Base-by-base conservation (phyloP, 2,329 filamentous ascomycete species). In the Penicillium hordei region DNA sequence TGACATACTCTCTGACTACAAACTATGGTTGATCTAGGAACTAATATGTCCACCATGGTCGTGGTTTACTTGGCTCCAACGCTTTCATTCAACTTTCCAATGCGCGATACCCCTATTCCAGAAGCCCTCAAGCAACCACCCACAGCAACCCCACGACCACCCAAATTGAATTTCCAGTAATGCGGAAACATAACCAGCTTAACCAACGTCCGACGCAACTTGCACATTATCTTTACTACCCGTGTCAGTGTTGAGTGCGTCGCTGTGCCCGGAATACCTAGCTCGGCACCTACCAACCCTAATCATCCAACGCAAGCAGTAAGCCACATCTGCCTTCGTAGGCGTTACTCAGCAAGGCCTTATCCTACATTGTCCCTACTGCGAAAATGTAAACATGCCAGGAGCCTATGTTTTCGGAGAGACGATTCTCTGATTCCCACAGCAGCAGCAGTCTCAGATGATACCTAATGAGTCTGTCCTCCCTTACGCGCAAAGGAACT, bases 1-100 rank as follows among this genome's bases (percentile, higher is more conserved):
- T 57, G 48, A 57, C 40, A 34, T 34, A 40, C 25, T n/a, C 27
- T 52, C 48, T 53, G 42, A 57, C 48, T 48, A 23, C 27, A n/a
- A 33, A 31, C 17, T 17, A 21, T 34, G 23, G 13, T 44, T 21
- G 40, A 57, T 57, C 25, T 57, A 57, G 54, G 54, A 39, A 42
- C 19, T 46, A 23, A 34, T 45, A 10, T 33, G 6, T 23, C 25
- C 31, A n/a, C n/a, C 23, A 31, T 54, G 5, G 8, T 12, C 25
- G 10, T 40, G 17, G 3, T 29, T 38, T 21, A 40, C 21, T 34
- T 33, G 33, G 8, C 48, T 25, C 15, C 44, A n/a, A 19, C 39
- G 21, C 21, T 27, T 13, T 25, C 34, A 23, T 54, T 25, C 51
- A 42, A 13, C 34, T 23, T 25, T 49, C 23, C 27, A 55, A 27